A percentile compares a stretch with the other conserved stretches of the same genome.
These are phyloP conservation scores for Limnanthes douglasii DNA, from an alignment of 345 rosid species.

Conservation along the genomic window DNA sequence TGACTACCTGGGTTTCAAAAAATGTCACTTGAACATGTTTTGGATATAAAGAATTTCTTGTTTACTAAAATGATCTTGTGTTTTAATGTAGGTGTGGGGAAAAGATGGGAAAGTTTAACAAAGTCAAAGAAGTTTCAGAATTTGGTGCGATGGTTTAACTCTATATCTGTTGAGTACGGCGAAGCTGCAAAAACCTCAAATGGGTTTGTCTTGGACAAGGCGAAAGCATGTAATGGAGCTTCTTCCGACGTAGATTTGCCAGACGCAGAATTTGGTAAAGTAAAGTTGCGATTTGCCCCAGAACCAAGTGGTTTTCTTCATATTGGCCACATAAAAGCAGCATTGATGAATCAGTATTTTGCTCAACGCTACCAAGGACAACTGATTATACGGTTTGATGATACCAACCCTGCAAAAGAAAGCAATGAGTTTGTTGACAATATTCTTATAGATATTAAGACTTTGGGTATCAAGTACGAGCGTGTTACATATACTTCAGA, in stretches of 20 bases:
- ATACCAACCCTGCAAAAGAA: constrained; percentile 73
- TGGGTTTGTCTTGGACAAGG: constrained; percentile 38
- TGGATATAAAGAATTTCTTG: too few relatives aligned
- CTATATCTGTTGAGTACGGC: constrained; percentile 52
- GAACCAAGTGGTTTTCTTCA: constrained; percentile 83
- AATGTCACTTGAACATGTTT: too few relatives aligned
- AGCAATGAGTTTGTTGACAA: constrained; percentile 67
- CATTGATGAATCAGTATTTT: constrained; percentile 53
- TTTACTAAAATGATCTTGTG: too few relatives aligned
- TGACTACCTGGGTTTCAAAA: too few relatives aligned
- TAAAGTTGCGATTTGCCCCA: constrained; percentile 59
- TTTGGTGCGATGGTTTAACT: constrained; percentile 78
- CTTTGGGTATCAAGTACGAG: constrained; percentile 47
- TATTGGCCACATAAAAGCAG: constrained; percentile 68
- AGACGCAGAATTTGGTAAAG: constrained; percentile 52
- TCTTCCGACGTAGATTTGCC: constrained; percentile 53
- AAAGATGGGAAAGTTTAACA: constrained; percentile 89
- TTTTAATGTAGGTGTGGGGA: constrained; percentile 60
- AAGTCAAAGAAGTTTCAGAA: constrained; percentile 80
- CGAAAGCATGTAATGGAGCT: constrained; percentile 24
- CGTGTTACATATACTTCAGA: constrained; percentile 58
- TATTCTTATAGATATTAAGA: constrained; percentile 47
- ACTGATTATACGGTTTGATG: constrained; percentile 65
- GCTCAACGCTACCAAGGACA: constrained; percentile 54
- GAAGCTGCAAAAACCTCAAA: constrained; percentile 30